These are phyloP conservation scores for Yarrowia yakushimensis DNA, from an alignment of 805 yeast genomes.

Conservation along the genomic window DNA sequence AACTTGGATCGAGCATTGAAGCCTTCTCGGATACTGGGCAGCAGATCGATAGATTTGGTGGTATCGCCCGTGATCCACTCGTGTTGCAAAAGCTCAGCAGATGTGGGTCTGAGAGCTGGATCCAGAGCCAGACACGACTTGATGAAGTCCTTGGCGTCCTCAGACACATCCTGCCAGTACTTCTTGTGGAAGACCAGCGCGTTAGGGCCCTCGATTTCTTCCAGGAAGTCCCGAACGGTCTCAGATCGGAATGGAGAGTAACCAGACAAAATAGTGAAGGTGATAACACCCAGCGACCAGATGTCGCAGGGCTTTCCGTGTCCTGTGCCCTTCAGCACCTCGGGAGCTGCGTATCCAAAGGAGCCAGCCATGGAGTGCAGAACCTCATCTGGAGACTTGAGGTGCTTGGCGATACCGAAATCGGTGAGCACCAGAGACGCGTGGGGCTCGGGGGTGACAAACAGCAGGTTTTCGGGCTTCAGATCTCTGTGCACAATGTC, in stretches of 20 bases:
- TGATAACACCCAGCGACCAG: conserved; percentile 92
- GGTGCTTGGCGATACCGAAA: conserved; percentile 87
- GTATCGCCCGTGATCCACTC: conserved; percentile 63
- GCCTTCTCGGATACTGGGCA: conserved; percentile 75
- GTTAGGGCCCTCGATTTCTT: conserved; percentile 67
- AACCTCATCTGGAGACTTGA: conserved; percentile 56
- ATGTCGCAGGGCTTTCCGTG: conserved; percentile 95
- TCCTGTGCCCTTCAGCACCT: conserved; percentile 73
- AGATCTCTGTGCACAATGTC: conserved; percentile 91
- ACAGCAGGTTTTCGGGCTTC: conserved; percentile 89
- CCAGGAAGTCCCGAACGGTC: conserved; percentile 71
- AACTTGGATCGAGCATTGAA: conserved; percentile 82
- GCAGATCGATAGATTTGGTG: conserved; percentile 58
- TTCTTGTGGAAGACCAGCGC: conserved; percentile 83
- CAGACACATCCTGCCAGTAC: conserved; percentile 80
- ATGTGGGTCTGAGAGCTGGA: conserved; percentile 67
- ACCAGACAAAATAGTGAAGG: conserved; percentile 87
- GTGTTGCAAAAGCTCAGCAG: conserved; percentile 59
- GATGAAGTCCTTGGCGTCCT: conserved; percentile 77
- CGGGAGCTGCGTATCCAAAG: conserved; percentile 97
- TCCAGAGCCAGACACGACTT: conserved; percentile 63
- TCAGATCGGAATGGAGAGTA: conserved; percentile 90
- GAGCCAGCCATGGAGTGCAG: conserved; percentile 81
- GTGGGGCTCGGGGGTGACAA: conserved; percentile 55
- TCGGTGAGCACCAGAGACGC: conserved; percentile 86